phyloP scores from a whole-genome alignment of 2,329 filamentous ascomycete genomes.

The Boeremia exigua region DNA sequence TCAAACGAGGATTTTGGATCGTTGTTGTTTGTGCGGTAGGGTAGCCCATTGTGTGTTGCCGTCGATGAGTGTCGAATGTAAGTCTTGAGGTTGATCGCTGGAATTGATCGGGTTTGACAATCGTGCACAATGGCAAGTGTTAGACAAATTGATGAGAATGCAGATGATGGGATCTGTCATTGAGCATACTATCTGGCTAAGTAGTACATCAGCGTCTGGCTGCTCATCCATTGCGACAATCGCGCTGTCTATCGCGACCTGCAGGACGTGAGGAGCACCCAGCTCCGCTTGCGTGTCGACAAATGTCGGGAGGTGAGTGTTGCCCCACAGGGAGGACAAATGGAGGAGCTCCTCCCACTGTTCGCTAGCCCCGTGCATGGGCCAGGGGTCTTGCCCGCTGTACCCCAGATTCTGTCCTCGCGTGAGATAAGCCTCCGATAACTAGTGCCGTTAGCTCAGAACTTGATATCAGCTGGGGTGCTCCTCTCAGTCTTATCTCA shows the following conservation, averaged over 20 bases:
- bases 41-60: constrained; percentile 11
- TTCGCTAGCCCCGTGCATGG: not conserved
- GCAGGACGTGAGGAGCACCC: constrained; percentile 13
- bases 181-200: not conserved
- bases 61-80: not conserved
- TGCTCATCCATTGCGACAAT: not conserved
- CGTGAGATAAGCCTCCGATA: constrained; percentile 12
- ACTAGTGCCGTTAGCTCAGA: constrained; percentile 8
- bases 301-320: not conserved
- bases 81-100: no score
- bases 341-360: constrained; percentile 10
- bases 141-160: not conserved
- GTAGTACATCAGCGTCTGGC: not conserved
- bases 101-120: no score
- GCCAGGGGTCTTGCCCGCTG: constrained; percentile 4
- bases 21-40: constrained; percentile 22
- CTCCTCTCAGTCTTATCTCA: constrained; percentile 17
- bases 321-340: constrained; percentile 11
- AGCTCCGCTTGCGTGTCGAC: not conserved
- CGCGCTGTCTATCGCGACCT: not conserved
- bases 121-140: no score
- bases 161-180: not conserved
- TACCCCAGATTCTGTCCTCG: constrained; percentile 15
- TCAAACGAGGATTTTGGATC: constrained; percentile 50
- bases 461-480: constrained; percentile 14